Evolutionary conservation across 2,329 filamentous ascomycete genomes (phyloP), one percentile per base, ranked within the genome.

Genomic region (Venturia carpophila): DNA sequence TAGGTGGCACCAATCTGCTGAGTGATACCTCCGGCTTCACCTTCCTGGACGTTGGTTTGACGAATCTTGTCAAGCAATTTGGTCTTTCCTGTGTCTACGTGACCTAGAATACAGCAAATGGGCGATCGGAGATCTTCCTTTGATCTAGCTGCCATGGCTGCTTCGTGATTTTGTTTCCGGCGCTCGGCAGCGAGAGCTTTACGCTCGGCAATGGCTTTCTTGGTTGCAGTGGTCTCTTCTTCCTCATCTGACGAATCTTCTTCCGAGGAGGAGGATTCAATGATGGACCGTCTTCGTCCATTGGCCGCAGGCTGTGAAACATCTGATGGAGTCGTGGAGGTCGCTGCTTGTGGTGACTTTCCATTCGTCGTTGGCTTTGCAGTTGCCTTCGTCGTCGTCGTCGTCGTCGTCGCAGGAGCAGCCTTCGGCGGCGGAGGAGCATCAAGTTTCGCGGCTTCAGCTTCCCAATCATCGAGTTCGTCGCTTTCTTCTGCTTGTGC

Each of bases 1-100:
- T 97, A 99, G 2, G 94, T 99, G 63, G 94, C 94, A 87, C 94
- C 94, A 74, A 99, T 99, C 79, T 99, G 94, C 79, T 99, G 94
- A 9, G 94, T 99, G 73, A 99, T 99, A 87, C 94, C 94, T 83
- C 94, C 95, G 49, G 94, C 95, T 84, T 99, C 94, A 73, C 94
- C 94, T 79, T 97, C 94, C 75, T 99, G 95, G 43, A 99, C 94
- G 74, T 99, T 97, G 66, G 94, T 97, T 78, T 97, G 92, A 73
- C 94, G 90, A 73, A 99, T 91, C 82, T 99, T 99, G 82, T 99
- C 94, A 66, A 99, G 84, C 68, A 99, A 82, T 81, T 97, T 99
- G n/a, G 94, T 99, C 82, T 99, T 99, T 76, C 94, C 94, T 58
- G 95, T 99, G 87, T 99, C 94, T 85, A 99, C 94, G 85, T 99